phyloP scores from a whole-genome alignment of 1,284 basidiomycete genomes.

The Moesziomyces sp. region DNA sequence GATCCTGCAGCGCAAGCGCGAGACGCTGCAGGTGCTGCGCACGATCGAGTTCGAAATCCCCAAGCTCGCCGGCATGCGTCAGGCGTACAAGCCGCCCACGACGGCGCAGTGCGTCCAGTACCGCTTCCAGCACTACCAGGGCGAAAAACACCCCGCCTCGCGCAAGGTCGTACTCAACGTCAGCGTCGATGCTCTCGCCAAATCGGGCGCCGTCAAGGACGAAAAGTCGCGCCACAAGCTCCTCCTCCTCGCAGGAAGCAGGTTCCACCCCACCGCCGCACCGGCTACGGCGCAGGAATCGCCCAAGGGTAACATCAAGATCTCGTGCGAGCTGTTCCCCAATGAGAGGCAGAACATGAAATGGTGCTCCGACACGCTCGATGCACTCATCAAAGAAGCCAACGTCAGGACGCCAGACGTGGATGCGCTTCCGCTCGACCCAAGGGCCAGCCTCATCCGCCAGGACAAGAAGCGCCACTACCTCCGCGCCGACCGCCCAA shows the following conservation, averaged over 20 bases:
- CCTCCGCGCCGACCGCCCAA: constrained; percentile 45
- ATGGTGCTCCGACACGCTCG: constrained; percentile 69
- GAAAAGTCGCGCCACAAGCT: constrained; percentile 66
- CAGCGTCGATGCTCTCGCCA: constrained; percentile 54
- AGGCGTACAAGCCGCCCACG: constrained; percentile 61
- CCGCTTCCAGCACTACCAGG: constrained; percentile 68
- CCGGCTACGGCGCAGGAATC: constrained; percentile 1
- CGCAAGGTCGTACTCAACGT: constrained; percentile 67
- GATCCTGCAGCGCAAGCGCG: constrained; percentile 54
- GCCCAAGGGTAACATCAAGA: constrained; percentile 62
- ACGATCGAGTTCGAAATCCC: constrained; percentile 62
- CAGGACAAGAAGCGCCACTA: constrained; percentile 52
- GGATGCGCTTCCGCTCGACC: constrained; percentile 66
- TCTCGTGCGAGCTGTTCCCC: constrained; percentile 67
- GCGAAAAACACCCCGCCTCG: constrained; percentile 67
- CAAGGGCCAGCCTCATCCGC: constrained; percentile 51
- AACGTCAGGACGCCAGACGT: constrained; percentile 55
- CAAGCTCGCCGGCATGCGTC: constrained; percentile 62
- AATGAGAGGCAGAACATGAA: constrained; percentile 68
- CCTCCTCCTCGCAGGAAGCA: constrained; percentile 67
- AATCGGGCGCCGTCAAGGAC: constrained; percentile 41
- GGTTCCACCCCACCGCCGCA: constrained; percentile 38
- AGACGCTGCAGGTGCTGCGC: constrained; percentile 58
- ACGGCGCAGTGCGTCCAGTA: constrained; percentile 47
- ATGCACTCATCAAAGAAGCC: constrained; percentile 67